These are phyloP conservation scores for Micromonas commoda DNA, from an alignment of 139 green algal genomes.

Conservation along the genomic window DNA sequence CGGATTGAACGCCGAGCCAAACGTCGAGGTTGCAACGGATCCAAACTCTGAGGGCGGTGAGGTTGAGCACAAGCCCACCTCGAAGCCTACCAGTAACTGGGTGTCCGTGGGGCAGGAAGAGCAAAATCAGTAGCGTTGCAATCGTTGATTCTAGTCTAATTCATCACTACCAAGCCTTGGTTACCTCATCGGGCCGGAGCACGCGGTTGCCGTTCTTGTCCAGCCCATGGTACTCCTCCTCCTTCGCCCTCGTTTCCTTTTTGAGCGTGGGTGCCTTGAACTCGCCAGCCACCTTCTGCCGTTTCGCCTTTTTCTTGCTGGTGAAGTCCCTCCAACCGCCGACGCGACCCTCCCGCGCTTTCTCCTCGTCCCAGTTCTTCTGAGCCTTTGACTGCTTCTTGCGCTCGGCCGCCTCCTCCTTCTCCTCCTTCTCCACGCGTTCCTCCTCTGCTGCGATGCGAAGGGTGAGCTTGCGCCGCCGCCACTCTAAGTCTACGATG, in stretches of 20 bases:
- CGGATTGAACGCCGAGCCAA: neutral
- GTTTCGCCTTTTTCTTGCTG: constrained; percentile 12
- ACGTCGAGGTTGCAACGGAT: neutral
- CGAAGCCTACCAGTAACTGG: neutral
- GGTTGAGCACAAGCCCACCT: neutral
- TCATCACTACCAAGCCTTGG: neutral
- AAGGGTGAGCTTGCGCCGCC: constrained; percentile 15
- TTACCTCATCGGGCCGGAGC: neutral
- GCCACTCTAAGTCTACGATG: constrained; percentile 32
- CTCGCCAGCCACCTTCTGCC: neutral
- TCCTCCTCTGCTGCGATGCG: constrained; percentile 24
- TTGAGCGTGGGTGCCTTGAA: neutral
- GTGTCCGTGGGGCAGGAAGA: neutral
- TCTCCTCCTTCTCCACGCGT: neutral
- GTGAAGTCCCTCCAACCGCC: constrained; percentile 20
- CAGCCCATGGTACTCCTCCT: neutral
- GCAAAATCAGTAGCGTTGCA: no score
- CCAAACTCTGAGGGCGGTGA: neutral
- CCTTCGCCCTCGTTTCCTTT: neutral
- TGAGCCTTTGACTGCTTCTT: constrained; percentile 8
- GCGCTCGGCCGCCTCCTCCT: constrained; percentile 4
- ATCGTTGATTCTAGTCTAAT: no score
- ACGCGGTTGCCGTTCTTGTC: neutral
- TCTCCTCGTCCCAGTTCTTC: constrained; percentile 1
- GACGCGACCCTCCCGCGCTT: constrained; percentile 18